Conservation (phyloP, 75 land plant species). For the Selaginella moellendorffii region DNA sequence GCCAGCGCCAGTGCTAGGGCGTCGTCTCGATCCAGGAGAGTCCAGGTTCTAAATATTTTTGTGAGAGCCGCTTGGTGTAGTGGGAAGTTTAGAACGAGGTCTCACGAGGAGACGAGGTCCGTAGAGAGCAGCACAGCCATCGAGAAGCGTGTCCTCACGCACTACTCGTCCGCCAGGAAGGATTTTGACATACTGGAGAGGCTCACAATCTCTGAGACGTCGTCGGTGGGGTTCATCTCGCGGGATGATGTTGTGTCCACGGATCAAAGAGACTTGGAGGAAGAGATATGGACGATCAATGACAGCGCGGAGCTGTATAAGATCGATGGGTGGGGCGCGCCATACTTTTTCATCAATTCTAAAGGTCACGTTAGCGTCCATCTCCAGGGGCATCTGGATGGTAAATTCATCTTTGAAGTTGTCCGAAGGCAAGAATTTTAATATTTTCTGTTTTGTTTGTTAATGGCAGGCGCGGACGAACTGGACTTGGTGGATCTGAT, state of each 20-base stretch:
- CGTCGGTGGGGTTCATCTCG: background rate
- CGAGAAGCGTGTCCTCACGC: background rate
- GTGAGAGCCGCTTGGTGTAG: too few species aligned
- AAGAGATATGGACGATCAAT: slow-evolving; percentile 16
- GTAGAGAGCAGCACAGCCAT: background rate
- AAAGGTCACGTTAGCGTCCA: slow-evolving; percentile 30
- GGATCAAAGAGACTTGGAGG: background rate
- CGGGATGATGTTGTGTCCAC: background rate
- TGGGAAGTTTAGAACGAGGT: background rate
- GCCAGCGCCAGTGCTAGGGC: too few species aligned
- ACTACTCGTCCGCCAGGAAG: background rate
- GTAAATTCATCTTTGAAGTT: background rate
- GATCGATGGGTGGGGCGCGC: slow-evolving; percentile 26
- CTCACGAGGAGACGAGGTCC: background rate
- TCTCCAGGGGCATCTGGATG: slow-evolving; percentile 13
- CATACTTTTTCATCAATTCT: slow-evolving; percentile 26
- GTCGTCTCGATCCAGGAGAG: background rate
- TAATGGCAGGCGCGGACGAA: slow-evolving; percentile 20
- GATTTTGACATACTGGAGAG: background rate
- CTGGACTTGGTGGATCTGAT: slow-evolving; percentile 26
- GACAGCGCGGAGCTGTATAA: slow-evolving; percentile 20
- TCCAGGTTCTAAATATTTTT: background rate
- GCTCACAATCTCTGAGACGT: background rate
- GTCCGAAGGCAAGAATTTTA: background rate
- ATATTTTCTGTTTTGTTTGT: background rate